phyloP scores from a whole-genome alignment of 768 basidiomycete species.

The Lactifluus subvellereus region DNA sequence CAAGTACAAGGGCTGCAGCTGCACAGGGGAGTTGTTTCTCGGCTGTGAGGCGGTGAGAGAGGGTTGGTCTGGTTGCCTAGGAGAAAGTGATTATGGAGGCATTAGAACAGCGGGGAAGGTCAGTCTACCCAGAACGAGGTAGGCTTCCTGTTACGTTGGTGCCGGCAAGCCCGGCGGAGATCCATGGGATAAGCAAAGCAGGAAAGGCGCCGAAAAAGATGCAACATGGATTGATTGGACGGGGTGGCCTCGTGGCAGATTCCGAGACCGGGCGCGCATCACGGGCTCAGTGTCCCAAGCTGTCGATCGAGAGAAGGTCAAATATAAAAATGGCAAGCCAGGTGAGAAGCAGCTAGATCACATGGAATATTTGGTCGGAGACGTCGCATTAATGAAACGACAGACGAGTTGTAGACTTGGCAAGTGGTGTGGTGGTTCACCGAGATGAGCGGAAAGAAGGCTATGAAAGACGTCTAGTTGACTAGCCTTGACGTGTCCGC shows the following conservation, averaged over 20 bases:
- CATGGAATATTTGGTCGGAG: too few species aligned
- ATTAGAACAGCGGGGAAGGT: not conserved
- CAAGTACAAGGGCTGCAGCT: not conserved
- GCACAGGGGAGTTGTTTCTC: not conserved
- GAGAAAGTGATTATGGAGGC: not conserved
- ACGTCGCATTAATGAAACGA: not conserved
- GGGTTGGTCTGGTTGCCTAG: not conserved
- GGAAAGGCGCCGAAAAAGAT: not conserved
- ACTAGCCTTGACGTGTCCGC: not conserved
- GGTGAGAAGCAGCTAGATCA: too few species aligned
- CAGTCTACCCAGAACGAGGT: not conserved
- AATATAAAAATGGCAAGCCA: too few species aligned
- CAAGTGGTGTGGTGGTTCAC: not conserved
- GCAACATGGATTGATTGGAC: not conserved
- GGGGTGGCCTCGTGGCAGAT: not conserved
- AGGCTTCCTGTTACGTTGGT: not conserved
- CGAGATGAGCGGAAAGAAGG: not conserved
- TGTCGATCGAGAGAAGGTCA: not conserved
- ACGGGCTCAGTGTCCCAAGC: not conserved
- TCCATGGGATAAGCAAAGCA: not conserved
- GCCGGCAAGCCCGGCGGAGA: not conserved
- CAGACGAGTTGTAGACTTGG: not conserved
- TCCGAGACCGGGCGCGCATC: not conserved
- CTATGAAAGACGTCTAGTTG: too few species aligned
- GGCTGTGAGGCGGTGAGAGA: not conserved